Percentiles rank a stretch among this genome's conserved stretches.
These are phyloP conservation scores for Trichoderma sp. DNA, from an alignment of 2,329 filamentous ascomycete genomes.

Conservation along the genomic window DNA sequence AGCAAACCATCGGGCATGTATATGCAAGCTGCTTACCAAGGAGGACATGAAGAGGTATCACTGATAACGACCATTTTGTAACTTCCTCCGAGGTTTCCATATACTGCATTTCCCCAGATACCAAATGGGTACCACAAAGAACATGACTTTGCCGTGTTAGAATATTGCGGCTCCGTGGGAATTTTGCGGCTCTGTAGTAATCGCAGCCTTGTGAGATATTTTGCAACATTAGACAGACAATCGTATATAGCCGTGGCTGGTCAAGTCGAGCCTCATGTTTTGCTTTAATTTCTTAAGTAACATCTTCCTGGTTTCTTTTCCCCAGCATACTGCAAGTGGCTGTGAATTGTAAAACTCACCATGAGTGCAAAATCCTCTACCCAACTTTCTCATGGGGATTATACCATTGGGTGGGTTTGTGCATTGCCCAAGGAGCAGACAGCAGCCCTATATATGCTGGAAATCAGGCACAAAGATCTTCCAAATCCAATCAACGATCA, in stretches of 20 bases:
- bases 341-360: too few species aligned
- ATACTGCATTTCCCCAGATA: background rate
- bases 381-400: background rate
- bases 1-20: background rate
- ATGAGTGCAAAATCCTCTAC: too few species aligned
- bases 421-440: background rate
- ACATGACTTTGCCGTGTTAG: background rate
- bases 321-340: too few species aligned
- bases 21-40: background rate
- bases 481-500: conserved; percentile 10
- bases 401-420: background rate
- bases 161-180: background rate
- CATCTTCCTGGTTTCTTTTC: too few species aligned
- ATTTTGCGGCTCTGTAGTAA: background rate
- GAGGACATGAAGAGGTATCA: background rate
- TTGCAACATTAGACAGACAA: too few species aligned
- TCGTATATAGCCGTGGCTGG: too few species aligned
- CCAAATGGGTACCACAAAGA: background rate
- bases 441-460: conserved; percentile 17
- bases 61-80: background rate
- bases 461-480: conserved; percentile 14
- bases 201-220: too few species aligned
- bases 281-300: too few species aligned
- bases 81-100: background rate
- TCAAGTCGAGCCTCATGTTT: too few species aligned